Conservation (phyloP, 306 rosid species). For the Sechiopsis laciniata region DNA sequence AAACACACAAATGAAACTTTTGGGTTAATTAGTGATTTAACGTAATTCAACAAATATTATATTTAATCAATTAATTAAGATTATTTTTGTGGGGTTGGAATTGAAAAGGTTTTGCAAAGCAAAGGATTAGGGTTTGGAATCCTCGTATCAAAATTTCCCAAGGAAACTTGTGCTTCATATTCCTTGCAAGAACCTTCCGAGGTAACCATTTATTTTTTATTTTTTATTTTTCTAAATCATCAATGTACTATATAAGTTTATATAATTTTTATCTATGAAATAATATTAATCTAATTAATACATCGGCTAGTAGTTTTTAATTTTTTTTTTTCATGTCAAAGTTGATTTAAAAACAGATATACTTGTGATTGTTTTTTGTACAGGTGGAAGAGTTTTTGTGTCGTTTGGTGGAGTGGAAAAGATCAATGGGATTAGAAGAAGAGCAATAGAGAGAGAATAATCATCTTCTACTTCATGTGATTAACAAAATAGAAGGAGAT, state of each 20-base stretch:
- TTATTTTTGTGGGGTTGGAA: not conserved
- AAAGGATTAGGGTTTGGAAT: conserved; percentile 44
- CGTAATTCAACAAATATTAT: not conserved
- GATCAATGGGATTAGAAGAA: conserved; percentile 1
- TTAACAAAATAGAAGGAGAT: not conserved
- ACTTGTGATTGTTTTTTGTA: not conserved
- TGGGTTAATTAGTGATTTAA: too few relatives aligned
- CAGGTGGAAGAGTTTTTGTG: conserved; percentile 79
- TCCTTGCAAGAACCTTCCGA: conserved; percentile 83
- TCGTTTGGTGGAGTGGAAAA: conserved; percentile 68
- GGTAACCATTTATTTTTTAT: conserved; percentile 27
- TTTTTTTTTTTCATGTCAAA: too few relatives aligned
- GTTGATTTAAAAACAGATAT: not conserved
- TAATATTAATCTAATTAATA: too few relatives aligned
- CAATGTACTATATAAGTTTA: too few relatives aligned
- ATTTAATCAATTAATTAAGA: not conserved
- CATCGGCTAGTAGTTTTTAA: not conserved
- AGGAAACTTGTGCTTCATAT: conserved; percentile 81
- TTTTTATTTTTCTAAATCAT: not conserved
- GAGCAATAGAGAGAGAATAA: not conserved
- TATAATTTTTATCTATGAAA: not conserved
- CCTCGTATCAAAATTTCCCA: conserved; percentile 48
- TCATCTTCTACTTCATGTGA: not conserved
- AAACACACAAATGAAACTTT: too few relatives aligned
- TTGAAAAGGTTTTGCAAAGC: conserved; percentile 49